These are phyloP conservation scores for Acer saccharum DNA, from an alignment of 345 rosid genomes.

Conservation along the genomic window DNA sequence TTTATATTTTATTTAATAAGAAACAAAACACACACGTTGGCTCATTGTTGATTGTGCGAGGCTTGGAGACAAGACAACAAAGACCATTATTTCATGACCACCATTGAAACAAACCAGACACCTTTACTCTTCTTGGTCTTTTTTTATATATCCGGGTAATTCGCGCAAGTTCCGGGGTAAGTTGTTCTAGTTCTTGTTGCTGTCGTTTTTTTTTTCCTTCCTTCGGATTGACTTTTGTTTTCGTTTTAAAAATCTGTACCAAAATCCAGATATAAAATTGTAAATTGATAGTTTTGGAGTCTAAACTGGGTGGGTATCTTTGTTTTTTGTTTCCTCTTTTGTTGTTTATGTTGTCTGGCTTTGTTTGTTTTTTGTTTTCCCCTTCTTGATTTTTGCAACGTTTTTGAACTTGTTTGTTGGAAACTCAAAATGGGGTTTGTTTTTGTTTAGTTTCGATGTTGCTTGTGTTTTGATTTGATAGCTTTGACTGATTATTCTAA, in stretches of 20 bases:
- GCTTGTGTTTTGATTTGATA: constrained; percentile 20
- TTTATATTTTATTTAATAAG: too few relatives aligned
- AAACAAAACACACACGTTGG: too few relatives aligned
- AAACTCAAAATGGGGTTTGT: constrained; percentile 17
- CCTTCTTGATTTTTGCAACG: constrained; percentile 18
- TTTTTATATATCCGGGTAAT: constrained; percentile 33
- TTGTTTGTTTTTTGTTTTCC: constrained; percentile 7
- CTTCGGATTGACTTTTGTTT: not conserved
- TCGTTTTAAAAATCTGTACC: not conserved
- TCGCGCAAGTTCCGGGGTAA: constrained; percentile 23
- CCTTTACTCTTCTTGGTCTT: constrained; percentile 21
- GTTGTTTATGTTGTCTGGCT: not conserved
- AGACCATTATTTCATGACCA: constrained; percentile 1
- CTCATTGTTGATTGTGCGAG: too few relatives aligned
- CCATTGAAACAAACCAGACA: constrained; percentile 28
- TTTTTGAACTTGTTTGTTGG: constrained; percentile 4
- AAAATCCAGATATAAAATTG: constrained; percentile 14
- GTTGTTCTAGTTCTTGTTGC: not conserved
- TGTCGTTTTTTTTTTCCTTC: not conserved
- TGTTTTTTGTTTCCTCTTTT: constrained; percentile 4
- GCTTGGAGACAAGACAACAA: too few relatives aligned
- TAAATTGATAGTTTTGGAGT: constrained; percentile 27
- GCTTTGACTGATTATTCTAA: constrained; percentile 16
- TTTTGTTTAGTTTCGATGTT: constrained; percentile 14
- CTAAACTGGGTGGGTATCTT: constrained; percentile 39